Conservation (phyloP, 169 alveolate species). For the Eimeria tenella region DNA sequence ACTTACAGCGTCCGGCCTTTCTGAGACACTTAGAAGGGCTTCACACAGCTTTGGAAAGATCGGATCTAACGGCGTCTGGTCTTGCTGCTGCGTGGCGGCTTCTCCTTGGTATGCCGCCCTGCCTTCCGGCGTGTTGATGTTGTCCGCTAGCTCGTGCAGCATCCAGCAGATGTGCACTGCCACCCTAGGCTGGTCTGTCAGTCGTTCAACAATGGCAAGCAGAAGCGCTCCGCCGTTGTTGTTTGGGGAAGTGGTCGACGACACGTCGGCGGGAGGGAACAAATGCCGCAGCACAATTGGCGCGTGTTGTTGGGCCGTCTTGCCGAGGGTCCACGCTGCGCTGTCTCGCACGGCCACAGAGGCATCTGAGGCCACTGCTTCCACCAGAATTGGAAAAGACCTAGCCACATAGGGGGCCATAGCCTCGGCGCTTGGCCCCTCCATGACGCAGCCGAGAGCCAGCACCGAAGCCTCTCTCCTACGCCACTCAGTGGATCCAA, state of each 20-base stretch:
- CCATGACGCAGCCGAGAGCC: conserved; percentile 94
- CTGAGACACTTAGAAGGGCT: conserved; percentile 77
- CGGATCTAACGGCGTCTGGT: conserved; percentile 70
- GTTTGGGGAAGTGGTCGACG: conserved; percentile 30
- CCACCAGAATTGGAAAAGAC: conserved; percentile 88
- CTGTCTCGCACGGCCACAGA: conserved; percentile 95
- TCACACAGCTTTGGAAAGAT: conserved; percentile 77
- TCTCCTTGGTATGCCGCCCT: conserved; percentile 41
- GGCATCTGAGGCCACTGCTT: conserved; percentile 90
- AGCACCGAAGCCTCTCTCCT: conserved; percentile 95
- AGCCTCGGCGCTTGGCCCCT: conserved; percentile 94
- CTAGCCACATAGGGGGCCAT: conserved; percentile 90
- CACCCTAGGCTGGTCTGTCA: conserved; percentile 80
- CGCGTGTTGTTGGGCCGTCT: conserved; percentile 93
- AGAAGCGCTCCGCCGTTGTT: conserved; percentile 63
- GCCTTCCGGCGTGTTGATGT: conserved; percentile 69
- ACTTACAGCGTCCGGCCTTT: conserved; percentile 78
- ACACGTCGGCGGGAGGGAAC: conserved; percentile 77
- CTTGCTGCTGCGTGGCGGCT: conserved; percentile 8
- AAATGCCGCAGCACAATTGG: conserved; percentile 86
- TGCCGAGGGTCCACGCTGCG: conserved; percentile 96
- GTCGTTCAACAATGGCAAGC: conserved; percentile 74
- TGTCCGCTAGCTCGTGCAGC: conserved; percentile 76
- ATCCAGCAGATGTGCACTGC: conserved; percentile 81
- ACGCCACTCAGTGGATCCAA: conserved; percentile 91